These are phyloP conservation scores for Candida adriatica DNA, from an alignment of 805 yeast species.

Conservation along the genomic window DNA sequence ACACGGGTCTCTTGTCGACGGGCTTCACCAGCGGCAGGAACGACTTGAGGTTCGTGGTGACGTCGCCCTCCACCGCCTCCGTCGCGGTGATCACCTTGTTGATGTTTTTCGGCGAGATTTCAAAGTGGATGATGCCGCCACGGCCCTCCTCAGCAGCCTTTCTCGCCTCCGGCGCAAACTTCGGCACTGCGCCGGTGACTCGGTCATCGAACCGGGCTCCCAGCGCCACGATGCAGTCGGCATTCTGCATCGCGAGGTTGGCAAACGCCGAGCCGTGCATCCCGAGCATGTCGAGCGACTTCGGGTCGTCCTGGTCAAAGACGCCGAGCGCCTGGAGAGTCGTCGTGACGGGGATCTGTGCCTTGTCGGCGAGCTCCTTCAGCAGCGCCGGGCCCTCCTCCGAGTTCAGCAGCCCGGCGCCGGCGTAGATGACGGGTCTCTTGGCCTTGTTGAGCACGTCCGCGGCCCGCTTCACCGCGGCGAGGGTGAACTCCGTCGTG, in stretches of 20 bases:
- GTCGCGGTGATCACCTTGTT: conserved; percentile 96
- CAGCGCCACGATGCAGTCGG: conserved; percentile 87
- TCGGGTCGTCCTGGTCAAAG: conserved; percentile 85
- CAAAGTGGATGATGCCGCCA: conserved; percentile 97
- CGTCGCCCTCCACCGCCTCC: conserved; percentile 96
- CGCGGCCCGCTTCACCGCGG: conserved; percentile 73
- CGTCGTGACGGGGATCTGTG: conserved; percentile 93
- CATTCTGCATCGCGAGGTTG: conserved; percentile 86
- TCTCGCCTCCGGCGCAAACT: conserved; percentile 92
- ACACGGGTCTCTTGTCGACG: conserved; percentile 64
- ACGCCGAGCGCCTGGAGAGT: conserved; percentile 92
- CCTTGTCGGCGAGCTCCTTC: conserved; percentile 83
- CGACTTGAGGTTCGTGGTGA: conserved; percentile 63
- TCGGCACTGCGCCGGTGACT: conserved; percentile 80
- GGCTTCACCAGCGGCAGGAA: conserved; percentile 65
- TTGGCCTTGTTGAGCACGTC: conserved; percentile 73
- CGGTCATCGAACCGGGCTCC: conserved; percentile 99
- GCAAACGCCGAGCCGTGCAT: conserved; percentile 98
- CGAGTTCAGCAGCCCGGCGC: conserved; percentile 80
- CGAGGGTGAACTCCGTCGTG: conserved; percentile 66
- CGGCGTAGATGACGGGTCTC: conserved; percentile 84
- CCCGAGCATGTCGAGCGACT: conserved; percentile 93
- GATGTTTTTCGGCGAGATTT: conserved; percentile 93
- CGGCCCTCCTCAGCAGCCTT: conserved; percentile 80
- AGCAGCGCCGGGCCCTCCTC: conserved; percentile 74